These are phyloP conservation scores for Aspergillus novoparasiticus DNA, from an alignment of 2,329 filamentous ascomycete genomes.

Conservation along the genomic window DNA sequence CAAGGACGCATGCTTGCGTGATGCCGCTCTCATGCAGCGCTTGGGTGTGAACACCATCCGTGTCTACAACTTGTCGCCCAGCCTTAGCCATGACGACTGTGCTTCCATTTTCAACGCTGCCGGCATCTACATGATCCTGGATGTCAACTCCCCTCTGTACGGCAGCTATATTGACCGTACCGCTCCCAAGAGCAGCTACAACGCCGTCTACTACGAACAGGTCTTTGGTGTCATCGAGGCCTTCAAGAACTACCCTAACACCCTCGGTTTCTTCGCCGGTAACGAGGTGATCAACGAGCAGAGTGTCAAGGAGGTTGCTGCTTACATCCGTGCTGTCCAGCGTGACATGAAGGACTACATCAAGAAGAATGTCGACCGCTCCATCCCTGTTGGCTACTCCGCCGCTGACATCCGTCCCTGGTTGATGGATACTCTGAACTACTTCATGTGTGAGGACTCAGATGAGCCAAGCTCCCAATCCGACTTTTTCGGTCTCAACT, in stretches of 20 bases:
- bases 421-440: slow-evolving; percentile 62
- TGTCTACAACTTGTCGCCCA: slow-evolving; percentile 65
- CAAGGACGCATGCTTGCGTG: slow-evolving; percentile 60
- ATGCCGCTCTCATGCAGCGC: slow-evolving; percentile 65
- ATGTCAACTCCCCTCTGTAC: slow-evolving; percentile 64
- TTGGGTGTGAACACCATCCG: slow-evolving; percentile 68
- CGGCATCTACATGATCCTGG: slow-evolving; percentile 67
- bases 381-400: slow-evolving; percentile 69
- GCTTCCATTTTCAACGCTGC: slow-evolving; percentile 66
- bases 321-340: slow-evolving; percentile 63
- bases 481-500: slow-evolving; percentile 69
- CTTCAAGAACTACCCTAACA: slow-evolving; percentile 68
- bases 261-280: slow-evolving; percentile 66
- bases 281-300: slow-evolving; percentile 71
- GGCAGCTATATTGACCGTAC: slow-evolving; percentile 60
- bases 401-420: slow-evolving; percentile 66
- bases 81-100: slow-evolving; percentile 62
- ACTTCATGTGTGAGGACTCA: slow-evolving; percentile 59
- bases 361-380: slow-evolving; percentile 56
- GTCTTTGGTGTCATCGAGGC: slow-evolving; percentile 66
- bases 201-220: slow-evolving; percentile 56
- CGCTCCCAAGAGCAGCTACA: slow-evolving; percentile 59
- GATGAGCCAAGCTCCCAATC: slow-evolving; percentile 55
- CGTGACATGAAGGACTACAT: slow-evolving; percentile 72
- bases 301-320: slow-evolving; percentile 55